These are phyloP conservation scores for Paraleonurus japonicus DNA, from an alignment of 257 asterid genomes.

Conservation along the genomic window DNA sequence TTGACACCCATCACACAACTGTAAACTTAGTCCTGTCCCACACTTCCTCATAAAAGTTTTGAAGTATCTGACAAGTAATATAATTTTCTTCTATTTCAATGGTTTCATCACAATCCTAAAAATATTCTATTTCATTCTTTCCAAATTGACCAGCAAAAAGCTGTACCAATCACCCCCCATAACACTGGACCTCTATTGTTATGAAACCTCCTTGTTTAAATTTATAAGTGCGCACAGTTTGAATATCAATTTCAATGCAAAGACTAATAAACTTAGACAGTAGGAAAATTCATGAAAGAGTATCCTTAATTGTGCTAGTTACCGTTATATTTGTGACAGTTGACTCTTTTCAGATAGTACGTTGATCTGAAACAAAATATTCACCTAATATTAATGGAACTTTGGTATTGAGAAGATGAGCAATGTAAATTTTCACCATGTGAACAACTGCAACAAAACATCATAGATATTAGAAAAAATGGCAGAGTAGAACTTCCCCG, in stretches of 20 bases:
- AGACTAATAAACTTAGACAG: constrained; percentile 2
- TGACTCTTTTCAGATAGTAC: constrained; percentile 14
- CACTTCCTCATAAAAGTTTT: neutral
- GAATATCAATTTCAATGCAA: neutral
- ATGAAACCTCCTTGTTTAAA: neutral
- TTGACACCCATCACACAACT: neutral
- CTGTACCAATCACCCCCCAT: neutral
- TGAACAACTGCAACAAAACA: constrained; percentile 62
- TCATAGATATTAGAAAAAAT: constrained; percentile 19
- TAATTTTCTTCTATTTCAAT: neutral
- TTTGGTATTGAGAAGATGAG: constrained; percentile 60
- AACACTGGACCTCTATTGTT: neutral
- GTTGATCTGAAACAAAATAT: constrained; percentile 6
- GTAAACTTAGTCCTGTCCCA: neutral
- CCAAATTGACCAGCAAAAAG: neutral
- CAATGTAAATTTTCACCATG: constrained; percentile 81
- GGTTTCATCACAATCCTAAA: neutral
- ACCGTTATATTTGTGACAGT: constrained; percentile 12
- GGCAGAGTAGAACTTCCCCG: neutral
- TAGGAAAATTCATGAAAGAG: neutral
- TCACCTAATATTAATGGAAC: constrained; percentile 86
- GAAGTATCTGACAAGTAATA: neutral
- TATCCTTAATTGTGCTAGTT: constrained; percentile 7
- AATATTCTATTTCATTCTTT: neutral
- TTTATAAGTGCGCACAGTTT: neutral